phyloP scores from a whole-genome alignment of 805 yeast species.

The Saccharomycopsis amapae region DNA sequence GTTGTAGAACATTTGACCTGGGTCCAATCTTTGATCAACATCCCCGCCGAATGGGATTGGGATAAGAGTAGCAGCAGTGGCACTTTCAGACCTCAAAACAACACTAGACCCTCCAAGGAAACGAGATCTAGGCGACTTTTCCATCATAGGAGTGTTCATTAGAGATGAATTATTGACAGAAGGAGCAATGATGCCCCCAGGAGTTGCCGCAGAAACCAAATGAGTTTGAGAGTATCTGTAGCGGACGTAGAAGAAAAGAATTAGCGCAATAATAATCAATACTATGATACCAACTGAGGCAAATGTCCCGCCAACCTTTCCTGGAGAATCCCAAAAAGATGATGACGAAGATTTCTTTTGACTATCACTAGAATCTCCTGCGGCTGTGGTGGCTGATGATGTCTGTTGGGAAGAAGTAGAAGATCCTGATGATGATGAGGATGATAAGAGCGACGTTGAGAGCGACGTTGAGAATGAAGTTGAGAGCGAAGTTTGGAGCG shows the following conservation, averaged over 20 bases:
- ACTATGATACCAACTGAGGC: slow-evolving; percentile 67
- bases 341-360: slow-evolving; percentile 18
- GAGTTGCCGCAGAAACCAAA: slow-evolving; percentile 5
- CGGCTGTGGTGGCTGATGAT: slow-evolving; percentile 1
- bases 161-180: slow-evolving; percentile 3
- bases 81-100: neutral
- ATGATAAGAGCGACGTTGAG: neutral
- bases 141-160: slow-evolving; percentile 12
- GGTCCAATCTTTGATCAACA: slow-evolving; percentile 60
- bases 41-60: slow-evolving; percentile 22
- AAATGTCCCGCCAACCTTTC: slow-evolving; percentile 82
- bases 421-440: neutral
- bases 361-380: neutral
- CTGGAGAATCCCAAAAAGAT: slow-evolving; percentile 59
- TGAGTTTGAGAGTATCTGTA: slow-evolving; percentile 23
- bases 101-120: neutral
- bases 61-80: no score
- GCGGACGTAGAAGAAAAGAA: slow-evolving; percentile 36
- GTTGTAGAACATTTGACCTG: slow-evolving; percentile 38
- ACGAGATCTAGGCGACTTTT: neutral
- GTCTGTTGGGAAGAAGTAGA: neutral
- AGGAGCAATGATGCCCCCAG: slow-evolving; percentile 1
- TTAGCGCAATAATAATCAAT: slow-evolving; percentile 35
- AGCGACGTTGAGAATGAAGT: neutral
- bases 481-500: neutral